phyloP scores from a whole-genome alignment of 2,329 filamentous ascomycete genomes.

The Colletotrichum endophyticum region DNA sequence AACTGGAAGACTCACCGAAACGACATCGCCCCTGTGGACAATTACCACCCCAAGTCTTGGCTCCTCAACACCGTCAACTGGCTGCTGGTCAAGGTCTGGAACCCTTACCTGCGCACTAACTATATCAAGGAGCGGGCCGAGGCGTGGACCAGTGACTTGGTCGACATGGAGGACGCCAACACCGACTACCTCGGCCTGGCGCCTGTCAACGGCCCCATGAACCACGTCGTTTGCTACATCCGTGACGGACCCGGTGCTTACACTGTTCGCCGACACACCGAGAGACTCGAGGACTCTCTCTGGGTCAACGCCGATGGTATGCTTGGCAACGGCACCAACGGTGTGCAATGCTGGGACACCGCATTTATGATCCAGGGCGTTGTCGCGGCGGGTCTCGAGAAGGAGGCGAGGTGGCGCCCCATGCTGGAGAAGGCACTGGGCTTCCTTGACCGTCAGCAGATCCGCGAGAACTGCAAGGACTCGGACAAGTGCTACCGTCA shows the following conservation, averaged over 20 bases:
- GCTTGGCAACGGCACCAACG: constrained; percentile 95
- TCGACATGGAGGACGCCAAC: constrained; percentile 92
- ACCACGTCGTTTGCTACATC: constrained; percentile 85
- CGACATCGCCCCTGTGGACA: constrained; percentile 78
- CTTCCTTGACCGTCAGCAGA: constrained; percentile 91
- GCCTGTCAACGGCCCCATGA: constrained; percentile 90
- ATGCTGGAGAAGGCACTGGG: constrained; percentile 84
- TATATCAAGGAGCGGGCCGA: constrained; percentile 75
- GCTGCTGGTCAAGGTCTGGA: constrained; percentile 79
- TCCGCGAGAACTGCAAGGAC: constrained; percentile 80
- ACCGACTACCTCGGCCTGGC: constrained; percentile 86
- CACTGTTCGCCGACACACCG: constrained; percentile 77
- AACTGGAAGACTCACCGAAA: constrained; percentile 81
- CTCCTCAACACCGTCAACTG: constrained; percentile 81
- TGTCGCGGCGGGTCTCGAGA: constrained; percentile 78
- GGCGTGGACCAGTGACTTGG: constrained; percentile 79
- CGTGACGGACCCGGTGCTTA: constrained; percentile 78
- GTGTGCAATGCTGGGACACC: constrained; percentile 98
- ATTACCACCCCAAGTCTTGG: constrained; percentile 93
- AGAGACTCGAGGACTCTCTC: constrained; percentile 83
- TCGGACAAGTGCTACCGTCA: constrained; percentile 87
- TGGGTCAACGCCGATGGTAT: constrained; percentile 95
- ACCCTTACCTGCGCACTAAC: constrained; percentile 74
- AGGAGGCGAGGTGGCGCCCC: constrained; percentile 76
- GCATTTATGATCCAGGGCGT: constrained; percentile 86